These are phyloP conservation scores for Berberis thunbergii DNA, from an alignment of 164 flowering plant genomes.

Conservation along the genomic window DNA sequence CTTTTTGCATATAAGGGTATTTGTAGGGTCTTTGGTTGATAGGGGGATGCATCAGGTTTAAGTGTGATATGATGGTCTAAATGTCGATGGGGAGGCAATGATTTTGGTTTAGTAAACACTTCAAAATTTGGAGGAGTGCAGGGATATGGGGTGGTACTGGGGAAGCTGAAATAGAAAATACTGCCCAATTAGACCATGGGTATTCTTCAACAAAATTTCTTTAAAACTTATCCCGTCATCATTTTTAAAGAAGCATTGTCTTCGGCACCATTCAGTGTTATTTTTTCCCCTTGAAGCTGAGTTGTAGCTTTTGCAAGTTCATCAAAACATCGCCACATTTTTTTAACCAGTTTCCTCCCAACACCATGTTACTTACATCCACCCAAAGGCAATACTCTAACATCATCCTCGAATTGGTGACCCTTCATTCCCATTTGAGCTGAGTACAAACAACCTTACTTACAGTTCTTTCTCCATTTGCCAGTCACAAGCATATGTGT, in stretches of 20 bases:
- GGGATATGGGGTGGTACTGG: not conserved
- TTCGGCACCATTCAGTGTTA: not conserved
- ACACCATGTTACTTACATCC: slow-evolving; percentile 2
- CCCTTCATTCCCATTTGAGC: not conserved
- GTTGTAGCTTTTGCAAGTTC: not conserved
- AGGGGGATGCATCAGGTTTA: not conserved
- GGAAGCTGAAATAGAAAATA: not conserved
- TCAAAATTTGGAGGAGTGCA: not conserved
- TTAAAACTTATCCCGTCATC: not conserved
- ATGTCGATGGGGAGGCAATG: not conserved
- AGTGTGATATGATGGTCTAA: not conserved
- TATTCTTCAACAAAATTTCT: not conserved
- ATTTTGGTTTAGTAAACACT: not conserved
- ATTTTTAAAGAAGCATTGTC: not conserved
- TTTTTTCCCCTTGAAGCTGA: not conserved
- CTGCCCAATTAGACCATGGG: not conserved
- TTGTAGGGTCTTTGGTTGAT: not conserved
- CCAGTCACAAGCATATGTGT: not conserved
- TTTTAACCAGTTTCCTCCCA: not conserved
- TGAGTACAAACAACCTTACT: not conserved
- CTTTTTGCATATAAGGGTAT: not conserved
- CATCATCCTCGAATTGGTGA: not conserved
- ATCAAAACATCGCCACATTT: not conserved
- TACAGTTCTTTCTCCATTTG: not conserved
- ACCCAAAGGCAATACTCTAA: not conserved